Conservation (phyloP, 1,284 basidiomycete species). For the Puccinia hordei region DNA sequence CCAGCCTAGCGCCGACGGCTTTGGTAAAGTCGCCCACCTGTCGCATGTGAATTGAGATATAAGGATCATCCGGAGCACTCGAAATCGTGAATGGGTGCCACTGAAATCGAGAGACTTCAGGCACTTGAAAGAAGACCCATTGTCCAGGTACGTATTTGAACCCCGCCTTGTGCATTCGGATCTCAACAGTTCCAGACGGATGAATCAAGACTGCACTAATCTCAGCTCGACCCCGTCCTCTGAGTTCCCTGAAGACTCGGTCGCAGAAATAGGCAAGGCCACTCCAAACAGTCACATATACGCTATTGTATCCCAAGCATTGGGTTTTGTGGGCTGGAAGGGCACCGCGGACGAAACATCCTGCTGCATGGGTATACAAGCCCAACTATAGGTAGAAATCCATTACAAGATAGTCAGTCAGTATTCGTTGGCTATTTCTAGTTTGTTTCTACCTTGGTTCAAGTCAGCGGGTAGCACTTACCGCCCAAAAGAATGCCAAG, state of each 20-base stretch:
- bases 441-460: neutral
- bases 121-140: constrained; percentile 85
- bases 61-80: constrained; percentile 84
- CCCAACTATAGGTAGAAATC: constrained; percentile 59
- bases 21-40: constrained; percentile 86
- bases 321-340: constrained; percentile 68
- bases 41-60: constrained; percentile 82
- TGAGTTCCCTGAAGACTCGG: constrained; percentile 74
- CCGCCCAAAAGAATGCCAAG: constrained; percentile 86
- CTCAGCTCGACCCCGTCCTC: constrained; percentile 72
- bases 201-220: constrained; percentile 67
- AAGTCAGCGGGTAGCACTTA: constrained; percentile 58
- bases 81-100: constrained; percentile 89
- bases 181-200: constrained; percentile 76
- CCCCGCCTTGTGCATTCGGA: constrained; percentile 80
- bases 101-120: constrained; percentile 75
- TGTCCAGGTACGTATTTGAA: constrained; percentile 86
- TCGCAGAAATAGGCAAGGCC: constrained; percentile 82
- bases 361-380: constrained; percentile 81
- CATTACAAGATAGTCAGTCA: neutral
- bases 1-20: constrained; percentile 76
- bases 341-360: constrained; percentile 83
- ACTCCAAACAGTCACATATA: constrained; percentile 83
- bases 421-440: neutral
- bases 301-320: constrained; percentile 81